Evolutionary conservation across 1,284 basidiomycete species (phyloP), one percentile per base, ranked within the genome.

Genomic region (Takashimella tepidaria): DNA sequence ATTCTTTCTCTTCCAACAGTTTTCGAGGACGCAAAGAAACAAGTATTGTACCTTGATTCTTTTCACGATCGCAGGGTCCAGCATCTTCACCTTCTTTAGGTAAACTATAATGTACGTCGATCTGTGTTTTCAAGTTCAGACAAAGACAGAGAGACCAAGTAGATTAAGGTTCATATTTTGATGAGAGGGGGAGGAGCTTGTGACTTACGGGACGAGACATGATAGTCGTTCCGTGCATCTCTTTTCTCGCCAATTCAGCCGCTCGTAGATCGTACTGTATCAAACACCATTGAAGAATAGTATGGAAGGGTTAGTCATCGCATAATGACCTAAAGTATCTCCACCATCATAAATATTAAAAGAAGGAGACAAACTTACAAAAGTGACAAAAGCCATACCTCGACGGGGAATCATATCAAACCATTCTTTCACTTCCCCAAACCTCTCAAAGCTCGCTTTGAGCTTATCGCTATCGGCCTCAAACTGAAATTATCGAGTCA

Each of bases 381-480:
- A 98, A 50, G 93, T 98, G 51, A 98, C 87, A 75, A 98, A 98
- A 4, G 95, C 88, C 87, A 98, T 93, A 19, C 95, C 95, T 56
- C 95, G 83, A 27, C 89, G 93, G 47, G 84, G 82, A 58, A 97
- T 89, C 26, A 97, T 79, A 75, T 98, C 95, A 73, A 96, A 98
- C 74, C 93, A 97, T 1, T 89, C 93, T 77, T 92, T 92, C 77
- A 98, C 89, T 70, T 93, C 90, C 55, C 95, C 95, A 72, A 89
- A 89, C 56, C 87, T 84, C 74, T 90, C 88, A 76, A 98, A 98
- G 50, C 84, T 82, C 37, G 80, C 80, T 59, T 87, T 84, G n/a
- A 98, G 84, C 68, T 88, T 84, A 10, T 85, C 83, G 61, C 88
- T 86, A 63, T 86, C 82, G 20, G 91, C 90, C 77, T 93, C 90